phyloP scores from a whole-genome alignment of 202 grass and related monocot genomes.

The Saccharum hybrid region DNA sequence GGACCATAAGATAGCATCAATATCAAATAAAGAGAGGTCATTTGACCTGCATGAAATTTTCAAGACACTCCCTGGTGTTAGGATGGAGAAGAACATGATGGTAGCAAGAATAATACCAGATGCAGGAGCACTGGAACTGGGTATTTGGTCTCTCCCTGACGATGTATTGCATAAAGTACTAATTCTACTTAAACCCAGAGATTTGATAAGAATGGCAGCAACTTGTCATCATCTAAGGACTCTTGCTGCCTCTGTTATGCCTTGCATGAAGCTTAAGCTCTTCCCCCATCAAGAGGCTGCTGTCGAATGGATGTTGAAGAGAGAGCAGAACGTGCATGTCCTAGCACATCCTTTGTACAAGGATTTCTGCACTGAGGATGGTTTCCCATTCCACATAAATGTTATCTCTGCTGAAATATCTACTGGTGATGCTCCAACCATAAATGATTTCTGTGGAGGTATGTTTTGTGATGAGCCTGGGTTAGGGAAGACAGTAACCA shows the following conservation, averaged over 20 bases:
- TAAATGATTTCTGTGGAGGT: constrained; percentile 82
- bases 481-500: constrained; percentile 92
- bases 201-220: constrained; percentile 70
- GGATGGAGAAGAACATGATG: constrained; percentile 55
- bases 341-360: constrained; percentile 75
- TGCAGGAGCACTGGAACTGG: constrained; percentile 33
- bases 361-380: constrained; percentile 79
- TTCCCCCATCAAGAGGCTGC: constrained; percentile 95
- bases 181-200: constrained; percentile 64
- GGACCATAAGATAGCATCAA: constrained; percentile 56
- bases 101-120: constrained; percentile 63
- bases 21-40: constrained; percentile 51
- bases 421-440: constrained; percentile 55
- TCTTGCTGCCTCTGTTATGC: constrained; percentile 80
- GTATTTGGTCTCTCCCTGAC: constrained; percentile 84
- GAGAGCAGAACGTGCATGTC: constrained; percentile 56
- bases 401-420: constrained; percentile 73
- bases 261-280: constrained; percentile 94
- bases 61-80: constrained; percentile 76
- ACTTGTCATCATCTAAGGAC: constrained; percentile 80
- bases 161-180: constrained; percentile 76
- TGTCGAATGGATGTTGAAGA: constrained; percentile 87
- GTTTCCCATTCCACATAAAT: constrained; percentile 81
- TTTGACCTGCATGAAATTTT: constrained; percentile 97
- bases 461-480: constrained; percentile 99